Conservation (phyloP, 2,329 filamentous ascomycete species). For the Chaetomium sp. region DNA sequence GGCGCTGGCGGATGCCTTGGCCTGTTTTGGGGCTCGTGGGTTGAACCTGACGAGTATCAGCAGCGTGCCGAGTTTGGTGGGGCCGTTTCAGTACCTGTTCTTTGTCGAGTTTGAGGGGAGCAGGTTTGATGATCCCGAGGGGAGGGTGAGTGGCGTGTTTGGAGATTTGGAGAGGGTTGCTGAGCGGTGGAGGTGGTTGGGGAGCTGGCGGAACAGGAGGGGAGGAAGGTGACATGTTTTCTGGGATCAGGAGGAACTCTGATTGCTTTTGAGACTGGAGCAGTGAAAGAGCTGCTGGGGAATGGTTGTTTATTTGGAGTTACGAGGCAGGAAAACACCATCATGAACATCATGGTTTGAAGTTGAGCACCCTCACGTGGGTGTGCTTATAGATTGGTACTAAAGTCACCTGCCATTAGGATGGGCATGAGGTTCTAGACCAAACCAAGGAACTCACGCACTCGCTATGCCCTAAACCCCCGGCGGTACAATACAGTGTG, state of each 20-base stretch:
- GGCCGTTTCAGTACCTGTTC: constrained; percentile 89
- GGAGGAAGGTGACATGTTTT: not conserved
- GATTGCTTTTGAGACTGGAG: not conserved
- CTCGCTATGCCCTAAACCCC: not conserved
- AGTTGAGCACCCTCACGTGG: not conserved
- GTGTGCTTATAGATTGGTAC: not conserved
- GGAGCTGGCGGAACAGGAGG: constrained; percentile 61
- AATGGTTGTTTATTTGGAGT: no score
- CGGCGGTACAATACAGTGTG: no score
- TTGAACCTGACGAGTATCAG: constrained; percentile 92
- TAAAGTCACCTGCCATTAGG: not conserved
- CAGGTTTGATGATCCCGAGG: constrained; percentile 53
- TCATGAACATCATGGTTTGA: no score
- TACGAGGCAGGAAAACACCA: not conserved
- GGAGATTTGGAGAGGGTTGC: constrained; percentile 60
- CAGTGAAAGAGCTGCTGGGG: not conserved
- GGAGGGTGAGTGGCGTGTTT: constrained; percentile 54
- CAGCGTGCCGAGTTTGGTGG: constrained; percentile 73
- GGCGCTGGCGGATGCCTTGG: constrained; percentile 78
- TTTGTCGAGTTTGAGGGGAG: constrained; percentile 85
- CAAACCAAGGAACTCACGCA: not conserved
- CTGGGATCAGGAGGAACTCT: not conserved
- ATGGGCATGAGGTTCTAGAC: not conserved
- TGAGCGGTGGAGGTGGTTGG: constrained; percentile 68
- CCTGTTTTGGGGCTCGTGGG: constrained; percentile 71